Evolutionary conservation across 1,284 basidiomycete genomes (phyloP).

Genomic region (Rhodotorula sp.): DNA sequence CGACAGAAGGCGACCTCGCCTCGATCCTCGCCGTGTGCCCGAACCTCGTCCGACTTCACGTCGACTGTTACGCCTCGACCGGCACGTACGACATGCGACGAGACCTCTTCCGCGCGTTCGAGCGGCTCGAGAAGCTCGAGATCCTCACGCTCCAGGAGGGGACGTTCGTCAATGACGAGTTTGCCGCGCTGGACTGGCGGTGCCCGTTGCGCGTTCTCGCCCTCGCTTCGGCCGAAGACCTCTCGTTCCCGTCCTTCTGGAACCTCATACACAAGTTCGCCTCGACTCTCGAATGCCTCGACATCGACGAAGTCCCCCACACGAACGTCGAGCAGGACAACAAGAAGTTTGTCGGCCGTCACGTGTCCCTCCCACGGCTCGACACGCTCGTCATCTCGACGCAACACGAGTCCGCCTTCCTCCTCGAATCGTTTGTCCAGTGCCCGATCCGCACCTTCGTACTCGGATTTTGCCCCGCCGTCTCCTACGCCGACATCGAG

Average conservation of each 20-base stretch:
- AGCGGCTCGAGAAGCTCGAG: constrained; percentile 10
- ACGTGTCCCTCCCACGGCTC: constrained; percentile 23
- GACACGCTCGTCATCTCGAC: constrained; percentile 32
- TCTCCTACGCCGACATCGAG: constrained; percentile 16
- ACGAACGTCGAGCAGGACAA: constrained; percentile 11
- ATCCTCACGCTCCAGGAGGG: constrained; percentile 6
- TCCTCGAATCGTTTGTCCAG: constrained; percentile 20
- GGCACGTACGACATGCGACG: not conserved
- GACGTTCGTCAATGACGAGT: constrained; percentile 20
- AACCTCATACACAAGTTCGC: constrained; percentile 24
- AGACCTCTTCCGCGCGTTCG: constrained; percentile 8
- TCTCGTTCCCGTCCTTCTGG: constrained; percentile 25
- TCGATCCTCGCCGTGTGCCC: constrained; percentile 10
- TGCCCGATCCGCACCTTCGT: constrained; percentile 16
- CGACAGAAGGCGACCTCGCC: constrained; percentile 18
- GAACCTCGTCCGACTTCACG: constrained; percentile 18
- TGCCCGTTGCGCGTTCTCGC: constrained; percentile 25
- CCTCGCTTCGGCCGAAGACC: constrained; percentile 19
- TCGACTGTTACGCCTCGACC: constrained; percentile 10
- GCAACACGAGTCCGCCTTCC: constrained; percentile 14
- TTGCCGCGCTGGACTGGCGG: constrained; percentile 7
- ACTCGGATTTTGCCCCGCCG: constrained; percentile 29
- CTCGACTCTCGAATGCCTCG: constrained; percentile 25
- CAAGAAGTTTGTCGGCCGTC: constrained; percentile 3
- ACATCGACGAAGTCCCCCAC: constrained; percentile 24